A percentile compares a stretch with the other conserved stretches of the same genome.
Evolutionary conservation across 441 rosid species (phyloP).

Genomic region (Mallotus repandus): DNA sequence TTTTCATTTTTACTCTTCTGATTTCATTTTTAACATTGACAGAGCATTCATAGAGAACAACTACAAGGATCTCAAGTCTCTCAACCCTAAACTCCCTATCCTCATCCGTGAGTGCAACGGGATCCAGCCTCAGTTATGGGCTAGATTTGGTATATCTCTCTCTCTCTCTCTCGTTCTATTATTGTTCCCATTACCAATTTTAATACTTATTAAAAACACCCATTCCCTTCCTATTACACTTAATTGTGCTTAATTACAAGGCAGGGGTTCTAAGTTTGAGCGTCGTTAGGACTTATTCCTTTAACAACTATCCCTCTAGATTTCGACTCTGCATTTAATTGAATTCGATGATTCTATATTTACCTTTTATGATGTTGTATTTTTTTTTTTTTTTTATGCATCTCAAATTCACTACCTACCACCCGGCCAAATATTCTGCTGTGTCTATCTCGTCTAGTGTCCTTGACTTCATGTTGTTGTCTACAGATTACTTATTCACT

Average conservation of each 20-base stretch:
- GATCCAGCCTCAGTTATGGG: constrained; percentile 89
- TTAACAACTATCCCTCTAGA: not conserved
- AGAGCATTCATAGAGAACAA: constrained; percentile 82
- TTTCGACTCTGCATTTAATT: not conserved
- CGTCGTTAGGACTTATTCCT: not conserved
- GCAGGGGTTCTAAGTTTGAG: too few relatives aligned
- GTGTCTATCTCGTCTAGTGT: not conserved
- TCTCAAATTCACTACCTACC: too few relatives aligned
- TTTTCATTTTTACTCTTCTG: not conserved
- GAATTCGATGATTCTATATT: not conserved
- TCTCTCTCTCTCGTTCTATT: not conserved
- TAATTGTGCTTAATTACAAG: too few relatives aligned
- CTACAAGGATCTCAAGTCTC: constrained; percentile 77
- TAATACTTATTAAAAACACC: not conserved
- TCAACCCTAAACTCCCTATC: constrained; percentile 83
- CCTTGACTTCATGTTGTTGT: constrained; percentile 1
- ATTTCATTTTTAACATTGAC: not conserved
- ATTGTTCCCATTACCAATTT: not conserved
- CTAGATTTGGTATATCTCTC: constrained; percentile 78
- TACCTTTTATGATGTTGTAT: not conserved
- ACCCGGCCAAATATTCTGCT: not conserved
- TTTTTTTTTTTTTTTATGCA: too few relatives aligned
- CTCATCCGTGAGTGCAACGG: constrained; percentile 82
- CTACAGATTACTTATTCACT: not conserved
- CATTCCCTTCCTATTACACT: too few relatives aligned